Conservation (phyloP, 306 rosid species). For the Alnus rubra region DNA sequence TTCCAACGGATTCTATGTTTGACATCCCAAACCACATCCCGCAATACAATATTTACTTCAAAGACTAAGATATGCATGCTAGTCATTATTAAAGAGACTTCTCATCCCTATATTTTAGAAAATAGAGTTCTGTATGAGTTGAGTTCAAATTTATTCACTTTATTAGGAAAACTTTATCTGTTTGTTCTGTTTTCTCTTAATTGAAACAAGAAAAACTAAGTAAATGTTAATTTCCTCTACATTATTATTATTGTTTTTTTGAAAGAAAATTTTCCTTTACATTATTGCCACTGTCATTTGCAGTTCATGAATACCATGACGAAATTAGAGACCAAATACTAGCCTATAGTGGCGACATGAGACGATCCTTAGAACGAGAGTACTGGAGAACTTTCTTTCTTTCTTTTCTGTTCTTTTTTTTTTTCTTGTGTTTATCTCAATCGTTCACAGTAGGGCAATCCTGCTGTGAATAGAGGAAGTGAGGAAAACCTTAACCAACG, state of each 20-base stretch:
- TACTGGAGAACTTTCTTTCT: not conserved
- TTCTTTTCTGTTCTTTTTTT: too few species aligned
- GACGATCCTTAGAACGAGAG: slow-evolving; percentile 3
- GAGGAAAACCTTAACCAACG: not conserved
- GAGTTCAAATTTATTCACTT: not conserved
- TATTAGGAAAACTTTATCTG: not conserved
- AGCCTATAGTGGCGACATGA: not conserved
- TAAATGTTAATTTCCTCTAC: not conserved
- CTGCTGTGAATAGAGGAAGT: not conserved
- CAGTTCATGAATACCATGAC: not conserved
- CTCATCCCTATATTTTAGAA: not conserved
- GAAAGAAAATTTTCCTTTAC: not conserved
- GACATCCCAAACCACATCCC: too few species aligned
- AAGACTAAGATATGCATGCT: not conserved
- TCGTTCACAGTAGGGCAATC: not conserved
- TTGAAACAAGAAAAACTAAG: not conserved
- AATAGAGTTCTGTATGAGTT: not conserved
- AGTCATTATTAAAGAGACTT: not conserved
- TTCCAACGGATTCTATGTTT: too few species aligned
- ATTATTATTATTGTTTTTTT: too few species aligned
- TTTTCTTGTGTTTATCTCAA: not conserved
- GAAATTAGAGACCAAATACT: too few species aligned
- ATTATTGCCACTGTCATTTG: too few species aligned
- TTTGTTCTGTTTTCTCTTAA: not conserved
- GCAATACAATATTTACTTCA: too few species aligned